Percentiles rank a stretch among this genome's conserved stretches.
phyloP scores from a whole-genome alignment of 2,329 filamentous ascomycete genomes.

The Calonectria pseudoreteaudii region DNA sequence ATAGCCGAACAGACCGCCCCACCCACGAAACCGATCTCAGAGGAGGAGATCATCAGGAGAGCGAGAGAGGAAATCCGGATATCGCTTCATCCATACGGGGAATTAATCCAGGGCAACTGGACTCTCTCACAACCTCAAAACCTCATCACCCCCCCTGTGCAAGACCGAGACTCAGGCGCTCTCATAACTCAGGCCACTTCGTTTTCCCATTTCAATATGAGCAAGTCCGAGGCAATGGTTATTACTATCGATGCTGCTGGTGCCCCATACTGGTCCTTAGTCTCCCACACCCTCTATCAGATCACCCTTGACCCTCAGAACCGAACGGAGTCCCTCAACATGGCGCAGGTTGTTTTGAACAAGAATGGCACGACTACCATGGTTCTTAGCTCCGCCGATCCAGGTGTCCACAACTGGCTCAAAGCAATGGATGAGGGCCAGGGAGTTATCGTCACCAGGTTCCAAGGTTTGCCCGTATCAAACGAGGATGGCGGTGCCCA shows the following conservation, averaged over 20 bases:
- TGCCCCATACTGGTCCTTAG: background rate
- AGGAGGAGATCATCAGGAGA: background rate
- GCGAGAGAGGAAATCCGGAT: background rate
- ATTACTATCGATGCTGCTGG: background rate
- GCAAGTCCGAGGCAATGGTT: background rate
- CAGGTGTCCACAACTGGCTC: background rate
- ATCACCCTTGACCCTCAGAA: background rate
- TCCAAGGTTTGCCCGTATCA: background rate
- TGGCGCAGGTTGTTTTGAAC: background rate
- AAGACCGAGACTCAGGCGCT: background rate
- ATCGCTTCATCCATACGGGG: background rate
- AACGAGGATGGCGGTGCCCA: background rate
- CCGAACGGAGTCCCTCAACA: background rate
- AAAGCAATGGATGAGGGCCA: background rate
- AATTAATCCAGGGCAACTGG: background rate
- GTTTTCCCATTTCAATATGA: background rate
- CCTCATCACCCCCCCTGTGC: background rate
- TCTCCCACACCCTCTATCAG: background rate
- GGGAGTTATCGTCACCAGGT: background rate
- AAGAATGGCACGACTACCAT: background rate
- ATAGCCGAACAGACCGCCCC: background rate
- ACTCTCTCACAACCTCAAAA: background rate
- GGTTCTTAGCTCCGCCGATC: background rate
- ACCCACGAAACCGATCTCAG: background rate
- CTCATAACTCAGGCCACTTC: background rate